A percentile compares a stretch with the other conserved stretches of the same genome.
phyloP scores from a whole-genome alignment of 140 eudicot species.

The Senecio squalidus region DNA sequence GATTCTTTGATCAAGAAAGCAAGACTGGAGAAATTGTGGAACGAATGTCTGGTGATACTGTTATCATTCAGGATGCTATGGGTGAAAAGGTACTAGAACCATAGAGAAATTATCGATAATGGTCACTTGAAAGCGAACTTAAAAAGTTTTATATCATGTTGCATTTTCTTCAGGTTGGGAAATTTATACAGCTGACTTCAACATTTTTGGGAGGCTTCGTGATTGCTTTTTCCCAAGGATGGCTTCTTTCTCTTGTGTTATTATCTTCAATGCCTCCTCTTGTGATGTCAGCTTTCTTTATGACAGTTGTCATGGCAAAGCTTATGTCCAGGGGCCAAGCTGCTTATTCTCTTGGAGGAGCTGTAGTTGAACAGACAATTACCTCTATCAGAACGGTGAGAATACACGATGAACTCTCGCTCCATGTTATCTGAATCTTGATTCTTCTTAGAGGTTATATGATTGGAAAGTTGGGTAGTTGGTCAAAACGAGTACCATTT shows the following conservation, averaged over 20 bases:
- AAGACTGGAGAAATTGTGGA: conserved; percentile 60
- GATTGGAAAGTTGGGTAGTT: too few relatives aligned
- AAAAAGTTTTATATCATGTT: too few relatives aligned
- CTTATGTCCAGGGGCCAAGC: conserved; percentile 44
- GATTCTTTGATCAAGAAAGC: conserved; percentile 53
- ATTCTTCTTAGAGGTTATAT: neutral
- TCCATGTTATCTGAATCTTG: neutral
- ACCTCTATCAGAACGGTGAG: conserved; percentile 59
- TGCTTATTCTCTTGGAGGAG: conserved; percentile 56
- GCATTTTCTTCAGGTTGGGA: conserved; percentile 41
- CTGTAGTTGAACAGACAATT: conserved; percentile 64
- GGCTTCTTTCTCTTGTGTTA: conserved; percentile 67
- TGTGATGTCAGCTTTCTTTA: conserved; percentile 39
- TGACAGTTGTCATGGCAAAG: conserved; percentile 50
- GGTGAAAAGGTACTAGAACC: conserved; percentile 58
- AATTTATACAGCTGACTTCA: conserved; percentile 50
- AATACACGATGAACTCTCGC: neutral
- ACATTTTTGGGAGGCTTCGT: conserved; percentile 60
- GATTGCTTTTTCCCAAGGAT: conserved; percentile 65
- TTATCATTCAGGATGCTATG: conserved; percentile 70
- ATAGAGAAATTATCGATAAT: neutral
- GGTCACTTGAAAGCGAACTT: too few relatives aligned
- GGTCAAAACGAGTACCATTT: too few relatives aligned
- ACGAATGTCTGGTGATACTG: conserved; percentile 65
- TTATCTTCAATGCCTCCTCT: conserved; percentile 54